A percentile compares a stretch with the other conserved stretches of the same genome.
These are phyloP conservation scores for Populus ilicifolia DNA, from an alignment of 345 rosid species.

Conservation along the genomic window DNA sequence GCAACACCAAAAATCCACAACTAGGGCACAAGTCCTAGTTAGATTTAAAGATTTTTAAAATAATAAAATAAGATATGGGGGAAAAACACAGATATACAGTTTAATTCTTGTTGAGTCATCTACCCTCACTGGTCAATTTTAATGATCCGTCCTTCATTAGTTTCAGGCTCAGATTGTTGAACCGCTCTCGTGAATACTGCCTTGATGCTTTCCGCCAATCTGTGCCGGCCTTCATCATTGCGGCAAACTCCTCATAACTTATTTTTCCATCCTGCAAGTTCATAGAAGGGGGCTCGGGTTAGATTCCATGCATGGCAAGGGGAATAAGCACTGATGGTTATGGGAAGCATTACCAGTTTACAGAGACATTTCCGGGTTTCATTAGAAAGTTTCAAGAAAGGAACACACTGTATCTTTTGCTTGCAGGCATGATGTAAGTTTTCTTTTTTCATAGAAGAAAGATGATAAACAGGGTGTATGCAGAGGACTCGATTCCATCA, in stretches of 20 bases:
- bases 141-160: conserved; percentile 29
- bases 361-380: background rate
- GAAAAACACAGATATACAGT: background rate
- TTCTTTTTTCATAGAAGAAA: background rate
- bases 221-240: conserved; percentile 37
- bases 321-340: background rate
- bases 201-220: conserved; percentile 39
- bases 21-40: conserved; percentile 17
- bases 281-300: background rate
- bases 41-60: background rate
- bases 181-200: conserved; percentile 32
- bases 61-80: background rate
- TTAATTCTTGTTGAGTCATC: conserved; percentile 21
- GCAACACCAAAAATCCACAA: conserved; percentile 5
- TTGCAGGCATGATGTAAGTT: background rate
- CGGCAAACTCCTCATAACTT: conserved; percentile 28
- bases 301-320: background rate
- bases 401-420: background rate
- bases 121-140: conserved; percentile 24
- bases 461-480: background rate
- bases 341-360: background rate
- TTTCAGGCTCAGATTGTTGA: conserved; percentile 26
- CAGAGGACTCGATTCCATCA: background rate
- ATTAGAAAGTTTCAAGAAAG: background rate
- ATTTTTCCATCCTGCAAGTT: conserved; percentile 32